Conservation (phyloP, 1,139 yeast species). For the Candida tropicalis region DNA sequence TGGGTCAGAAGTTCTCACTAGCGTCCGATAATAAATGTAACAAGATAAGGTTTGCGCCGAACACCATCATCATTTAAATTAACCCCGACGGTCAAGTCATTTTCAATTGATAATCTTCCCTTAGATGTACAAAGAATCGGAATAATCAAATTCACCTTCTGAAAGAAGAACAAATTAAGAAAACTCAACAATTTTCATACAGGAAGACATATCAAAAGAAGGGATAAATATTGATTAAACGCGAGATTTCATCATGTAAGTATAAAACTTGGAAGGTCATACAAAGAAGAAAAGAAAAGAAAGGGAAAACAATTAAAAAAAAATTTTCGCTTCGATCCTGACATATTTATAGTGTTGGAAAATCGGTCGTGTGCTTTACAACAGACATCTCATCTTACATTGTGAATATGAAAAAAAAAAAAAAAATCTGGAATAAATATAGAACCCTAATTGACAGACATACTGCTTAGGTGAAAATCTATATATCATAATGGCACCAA, state of each 20-base stretch:
- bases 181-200: constrained; percentile 35
- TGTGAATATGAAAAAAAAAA: background rate
- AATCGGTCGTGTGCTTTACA: background rate
- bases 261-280: constrained; percentile 63
- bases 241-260: constrained; percentile 64
- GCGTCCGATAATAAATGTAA: constrained; percentile 50
- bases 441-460: no score
- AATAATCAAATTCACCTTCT: constrained; percentile 30
- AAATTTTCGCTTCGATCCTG: constrained; percentile 4
- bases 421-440: background rate
- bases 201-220: constrained; percentile 26
- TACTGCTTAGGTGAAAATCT: no score
- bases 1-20: constrained; percentile 52
- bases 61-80: constrained; percentile 60
- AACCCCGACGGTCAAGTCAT: constrained; percentile 14
- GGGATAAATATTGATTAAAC: constrained; percentile 47
- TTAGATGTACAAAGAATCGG: constrained; percentile 40
- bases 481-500: constrained; percentile 23
- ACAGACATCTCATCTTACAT: constrained; percentile 12
- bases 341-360: background rate
- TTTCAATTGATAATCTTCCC: constrained; percentile 36
- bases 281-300: constrained; percentile 22
- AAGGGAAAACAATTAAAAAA: constrained; percentile 6
- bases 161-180: constrained; percentile 16
- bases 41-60: constrained; percentile 63